phyloP scores from a whole-genome alignment of 2,329 filamentous ascomycete species.

The Piedraia hortae region DNA sequence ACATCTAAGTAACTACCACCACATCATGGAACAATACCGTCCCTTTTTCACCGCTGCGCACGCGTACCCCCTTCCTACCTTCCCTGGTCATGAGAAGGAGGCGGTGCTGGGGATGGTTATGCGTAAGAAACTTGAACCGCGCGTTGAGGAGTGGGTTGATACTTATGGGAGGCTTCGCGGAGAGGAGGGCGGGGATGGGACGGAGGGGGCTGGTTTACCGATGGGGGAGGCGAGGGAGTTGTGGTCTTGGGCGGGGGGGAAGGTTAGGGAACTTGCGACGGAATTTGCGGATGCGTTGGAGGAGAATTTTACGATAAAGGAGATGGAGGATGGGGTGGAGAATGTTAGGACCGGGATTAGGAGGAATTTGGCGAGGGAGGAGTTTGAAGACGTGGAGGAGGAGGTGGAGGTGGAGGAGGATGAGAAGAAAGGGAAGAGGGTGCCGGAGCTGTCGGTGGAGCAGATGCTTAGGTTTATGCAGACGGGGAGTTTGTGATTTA shows the following conservation, averaged over 20 bases:
- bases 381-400: too few relatives aligned
- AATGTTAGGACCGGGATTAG: slow-evolving; percentile 45
- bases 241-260: slow-evolving; percentile 29
- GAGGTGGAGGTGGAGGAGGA: too few relatives aligned
- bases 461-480: too few relatives aligned
- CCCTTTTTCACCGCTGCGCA: slow-evolving; percentile 42
- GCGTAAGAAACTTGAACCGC: slow-evolving; percentile 59
- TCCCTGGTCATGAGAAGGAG: slow-evolving; percentile 36
- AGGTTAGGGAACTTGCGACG: slow-evolving; percentile 16
- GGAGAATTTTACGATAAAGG: slow-evolving; percentile 46
- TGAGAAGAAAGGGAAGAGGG: too few relatives aligned
- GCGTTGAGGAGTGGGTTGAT: slow-evolving; percentile 45
- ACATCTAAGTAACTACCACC: slow-evolving; percentile 39
- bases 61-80: slow-evolving; percentile 44
- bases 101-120: slow-evolving; percentile 38
- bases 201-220: slow-evolving; percentile 8
- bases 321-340: slow-evolving; percentile 36
- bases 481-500: too few relatives aligned
- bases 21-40: slow-evolving; percentile 35
- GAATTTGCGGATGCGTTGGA: slow-evolving; percentile 20
- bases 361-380: too few relatives aligned
- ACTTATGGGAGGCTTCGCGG: slow-evolving; percentile 10
- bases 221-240: slow-evolving; percentile 27
- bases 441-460: too few relatives aligned
- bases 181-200: slow-evolving; percentile 19